phyloP scores from a whole-genome alignment of 208 protist species.

The Crithidia brevicula region DNA sequence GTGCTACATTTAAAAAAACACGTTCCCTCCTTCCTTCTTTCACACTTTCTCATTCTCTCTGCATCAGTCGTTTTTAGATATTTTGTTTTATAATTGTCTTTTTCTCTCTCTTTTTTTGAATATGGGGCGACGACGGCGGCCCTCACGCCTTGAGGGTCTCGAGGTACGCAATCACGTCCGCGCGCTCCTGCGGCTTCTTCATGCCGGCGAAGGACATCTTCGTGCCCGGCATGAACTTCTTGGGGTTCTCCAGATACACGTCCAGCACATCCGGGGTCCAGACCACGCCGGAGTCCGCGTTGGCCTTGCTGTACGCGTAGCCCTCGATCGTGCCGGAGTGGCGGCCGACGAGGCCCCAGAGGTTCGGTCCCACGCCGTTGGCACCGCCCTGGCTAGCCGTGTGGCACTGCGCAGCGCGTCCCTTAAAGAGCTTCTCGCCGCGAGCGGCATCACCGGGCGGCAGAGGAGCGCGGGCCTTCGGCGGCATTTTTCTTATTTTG shows the following conservation, averaged over 20 bases:
- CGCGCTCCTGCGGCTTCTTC: constrained; percentile 94
- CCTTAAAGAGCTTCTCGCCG: constrained; percentile 95
- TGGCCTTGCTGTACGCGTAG: constrained; percentile 96
- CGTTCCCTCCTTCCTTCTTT: too few relatives aligned
- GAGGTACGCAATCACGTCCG: constrained; percentile 96
- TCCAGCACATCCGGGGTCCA: constrained; percentile 95
- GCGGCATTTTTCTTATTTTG: constrained; percentile 47
- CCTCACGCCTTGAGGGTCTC: constrained; percentile 56
- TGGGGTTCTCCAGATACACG: constrained; percentile 97
- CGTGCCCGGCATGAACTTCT: constrained; percentile 98
- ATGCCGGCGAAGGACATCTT: constrained; percentile 98
- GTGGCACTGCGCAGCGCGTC: constrained; percentile 95
- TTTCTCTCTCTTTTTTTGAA: neutral
- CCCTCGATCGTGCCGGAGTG: constrained; percentile 91
- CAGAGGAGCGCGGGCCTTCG: constrained; percentile 73
- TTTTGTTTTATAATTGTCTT: neutral
- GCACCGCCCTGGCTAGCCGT: constrained; percentile 81
- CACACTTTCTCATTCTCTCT: neutral
- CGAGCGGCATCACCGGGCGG: constrained; percentile 75
- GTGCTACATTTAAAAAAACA: too few relatives aligned
- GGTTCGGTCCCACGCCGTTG: constrained; percentile 94
- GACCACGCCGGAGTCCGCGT: constrained; percentile 90
- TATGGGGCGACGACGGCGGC: neutral
- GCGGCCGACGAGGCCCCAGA: constrained; percentile 92
- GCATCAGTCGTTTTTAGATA: constrained; percentile 1